Percentiles rank a stretch among this genome's conserved stretches.
phyloP scores from a whole-genome alignment of 2,329 filamentous ascomycete species.

The Kalmusia sp. region DNA sequence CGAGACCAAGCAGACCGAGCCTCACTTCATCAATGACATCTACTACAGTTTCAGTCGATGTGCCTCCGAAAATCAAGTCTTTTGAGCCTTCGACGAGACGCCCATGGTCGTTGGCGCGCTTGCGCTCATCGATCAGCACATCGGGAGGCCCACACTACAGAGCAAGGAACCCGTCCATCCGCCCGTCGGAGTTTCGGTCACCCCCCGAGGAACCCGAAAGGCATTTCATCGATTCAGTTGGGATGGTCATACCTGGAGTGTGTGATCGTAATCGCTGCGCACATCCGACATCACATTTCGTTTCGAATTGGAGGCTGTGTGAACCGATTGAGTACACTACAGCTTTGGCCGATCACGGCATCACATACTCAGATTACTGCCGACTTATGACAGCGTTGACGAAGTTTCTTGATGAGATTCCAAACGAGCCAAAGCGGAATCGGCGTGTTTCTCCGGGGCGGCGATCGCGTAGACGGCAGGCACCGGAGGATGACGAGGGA shows the following conservation, averaged over 20 bases:
- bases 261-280: conserved; percentile 24
- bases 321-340: conserved; percentile 36
- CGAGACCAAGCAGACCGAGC: conserved; percentile 10
- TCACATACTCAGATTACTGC: conserved; percentile 29
- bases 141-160: neutral
- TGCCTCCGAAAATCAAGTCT: conserved; percentile 1
- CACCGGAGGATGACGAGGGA: neutral
- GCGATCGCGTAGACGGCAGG: neutral
- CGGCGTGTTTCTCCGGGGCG: neutral
- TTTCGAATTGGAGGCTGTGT: conserved; percentile 31
- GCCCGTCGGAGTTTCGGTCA: conserved; percentile 21
- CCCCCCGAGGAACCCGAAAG: conserved; percentile 29
- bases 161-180: conserved; percentile 2
- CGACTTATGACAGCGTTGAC: conserved; percentile 22
- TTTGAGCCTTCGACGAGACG: conserved; percentile 7
- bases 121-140: conserved; percentile 22
- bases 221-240: conserved; percentile 34
- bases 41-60: conserved; percentile 16
- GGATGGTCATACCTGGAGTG: conserved; percentile 33
- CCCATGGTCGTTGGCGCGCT: conserved; percentile 22
- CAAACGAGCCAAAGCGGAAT: conserved; percentile 13
- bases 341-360: conserved; percentile 31
- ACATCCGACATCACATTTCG: conserved; percentile 25
- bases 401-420: conserved; percentile 22
- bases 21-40: conserved; percentile 17